These are phyloP conservation scores for Clohesyomyces aquaticus DNA, from an alignment of 495 filamentous ascomycete species.

Conservation along the genomic window DNA sequence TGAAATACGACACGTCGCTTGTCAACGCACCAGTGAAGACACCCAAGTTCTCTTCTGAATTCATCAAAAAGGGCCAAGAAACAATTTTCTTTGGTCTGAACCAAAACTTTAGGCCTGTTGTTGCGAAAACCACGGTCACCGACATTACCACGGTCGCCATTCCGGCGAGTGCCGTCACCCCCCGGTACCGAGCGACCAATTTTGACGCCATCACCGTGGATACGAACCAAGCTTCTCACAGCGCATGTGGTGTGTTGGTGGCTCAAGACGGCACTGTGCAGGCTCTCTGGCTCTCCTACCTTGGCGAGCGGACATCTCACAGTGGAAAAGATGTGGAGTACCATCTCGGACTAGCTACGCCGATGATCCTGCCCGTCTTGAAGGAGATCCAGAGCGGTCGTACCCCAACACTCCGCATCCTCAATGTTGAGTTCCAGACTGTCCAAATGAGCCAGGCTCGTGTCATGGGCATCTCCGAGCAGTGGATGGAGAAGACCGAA, in stretches of 20 bases:
- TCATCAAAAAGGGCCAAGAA: conserved; percentile 85
- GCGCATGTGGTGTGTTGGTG: conserved; percentile 91
- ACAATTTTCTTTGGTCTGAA: conserved; percentile 98
- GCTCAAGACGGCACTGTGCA: conserved; percentile 89
- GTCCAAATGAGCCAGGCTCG: conserved; percentile 98
- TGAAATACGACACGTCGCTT: conserved; percentile 91
- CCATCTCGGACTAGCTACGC: conserved; percentile 89
- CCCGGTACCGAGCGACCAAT: conserved; percentile 94
- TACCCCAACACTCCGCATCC: conserved; percentile 79
- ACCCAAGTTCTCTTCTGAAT: conserved; percentile 76
- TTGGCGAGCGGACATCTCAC: conserved; percentile 80
- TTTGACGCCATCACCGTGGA: conserved; percentile 97
- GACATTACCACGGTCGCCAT: conserved; percentile 98
- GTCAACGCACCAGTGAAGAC: conserved; percentile 92
- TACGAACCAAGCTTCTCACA: conserved; percentile 84
- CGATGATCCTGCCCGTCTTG: conserved; percentile 81
- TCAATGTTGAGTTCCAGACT: conserved; percentile 91
- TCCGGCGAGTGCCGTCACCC: conserved; percentile 85
- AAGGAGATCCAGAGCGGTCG: conserved; percentile 79
- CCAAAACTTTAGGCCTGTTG: conserved; percentile 88
- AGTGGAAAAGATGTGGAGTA: conserved; percentile 93
- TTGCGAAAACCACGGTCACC: conserved; percentile 91
- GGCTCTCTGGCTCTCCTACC: conserved; percentile 93
- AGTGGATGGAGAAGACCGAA: conserved; percentile 91
- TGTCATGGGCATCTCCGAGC: conserved; percentile 94